Evolutionary conservation across 164 flowering plant species (phyloP), one percentile per base, ranked within the genome.

Genomic region (Berberis vulgaris): DNA sequence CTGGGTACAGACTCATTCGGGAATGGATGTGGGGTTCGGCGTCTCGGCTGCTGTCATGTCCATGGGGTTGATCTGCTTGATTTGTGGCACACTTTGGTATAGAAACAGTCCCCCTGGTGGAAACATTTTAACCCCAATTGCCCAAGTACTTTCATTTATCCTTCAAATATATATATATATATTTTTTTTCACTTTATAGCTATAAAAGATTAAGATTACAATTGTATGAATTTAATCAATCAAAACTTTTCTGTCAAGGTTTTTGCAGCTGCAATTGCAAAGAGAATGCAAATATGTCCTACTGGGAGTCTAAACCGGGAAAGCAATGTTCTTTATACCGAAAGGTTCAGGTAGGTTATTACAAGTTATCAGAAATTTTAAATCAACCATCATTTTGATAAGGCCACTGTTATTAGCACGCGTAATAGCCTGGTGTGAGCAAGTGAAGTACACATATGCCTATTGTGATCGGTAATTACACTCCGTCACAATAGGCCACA

Each of bases 1-100:
- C 6, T 94, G 86, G 83, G 81, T 91, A 61, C 99, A 94, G 69
- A 94, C 97, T 0, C 88, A 84, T 60, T 87, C 96, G 0, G 99
- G 99, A 4, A 94, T 94, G 99, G 95, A 87, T 45, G 78, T 94
- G 11, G 99, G 99, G 1, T 89, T 94, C 26, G 96, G 95, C 0
- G 85, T 89, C 50, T 94, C 99, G 0, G 97, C 95, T 0, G 93
- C 88, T 0, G 88, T 78, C 76, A 94, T 94, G 99, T 86, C 89
- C 0, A 61, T 91, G 81, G 99, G 90, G 0, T 58, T 94, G 59
- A 78, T 89, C 61, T 71, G 79, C 74, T 71, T 94, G 66, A 79
- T 94, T 38, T 82, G 78, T 45, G 97, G 96, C 9, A 79, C 87
- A 7, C 71, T 83, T 42, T 57, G 79, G 67, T 94, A 89, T 65